A percentile compares a stretch with the other conserved stretches of the same genome.
Conservation (phyloP, 208 protist genomes). For the Trypanosomatidae sp. region DNA sequence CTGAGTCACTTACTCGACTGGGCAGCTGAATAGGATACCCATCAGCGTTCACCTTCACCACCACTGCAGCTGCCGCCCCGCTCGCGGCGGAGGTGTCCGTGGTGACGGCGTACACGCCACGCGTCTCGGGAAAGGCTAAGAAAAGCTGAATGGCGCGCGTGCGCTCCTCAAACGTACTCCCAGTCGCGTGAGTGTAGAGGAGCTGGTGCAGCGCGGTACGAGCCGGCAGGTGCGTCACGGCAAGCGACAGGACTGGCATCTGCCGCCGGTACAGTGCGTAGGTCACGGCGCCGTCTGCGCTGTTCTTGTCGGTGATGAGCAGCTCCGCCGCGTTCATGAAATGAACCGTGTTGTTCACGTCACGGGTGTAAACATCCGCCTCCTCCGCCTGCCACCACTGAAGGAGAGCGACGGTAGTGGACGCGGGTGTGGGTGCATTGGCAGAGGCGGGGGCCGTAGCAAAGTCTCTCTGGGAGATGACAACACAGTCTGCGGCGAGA, state of each 20-base stretch:
- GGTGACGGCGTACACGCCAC: slow-evolving; percentile 8
- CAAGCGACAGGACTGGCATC: slow-evolving; percentile 67
- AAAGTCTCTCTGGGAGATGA: too few relatives aligned
- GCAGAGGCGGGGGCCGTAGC: background rate
- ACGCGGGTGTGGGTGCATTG: background rate
- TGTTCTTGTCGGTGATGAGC: slow-evolving; percentile 45
- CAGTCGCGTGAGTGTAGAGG: slow-evolving; percentile 3
- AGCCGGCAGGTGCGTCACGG: background rate
- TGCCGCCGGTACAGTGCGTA: slow-evolving; percentile 66
- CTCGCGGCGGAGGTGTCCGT: background rate
- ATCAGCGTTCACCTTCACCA: slow-evolving; percentile 20
- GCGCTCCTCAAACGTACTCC: background rate
- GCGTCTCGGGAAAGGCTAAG: slow-evolving; percentile 37
- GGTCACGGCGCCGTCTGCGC: slow-evolving; percentile 38
- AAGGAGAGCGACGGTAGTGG: slow-evolving; percentile 30
- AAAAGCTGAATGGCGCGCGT: slow-evolving; percentile 25
- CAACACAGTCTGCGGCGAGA: too few relatives aligned
- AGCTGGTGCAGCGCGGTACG: slow-evolving; percentile 11
- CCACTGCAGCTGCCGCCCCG: background rate
- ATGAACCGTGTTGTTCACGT: slow-evolving; percentile 35
- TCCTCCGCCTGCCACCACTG: slow-evolving; percentile 51
- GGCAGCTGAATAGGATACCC: slow-evolving; percentile 24
- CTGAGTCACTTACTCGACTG: too few relatives aligned
- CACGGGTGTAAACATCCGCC: slow-evolving; percentile 35
- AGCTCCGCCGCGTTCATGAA: slow-evolving; percentile 50